A percentile compares a stretch with the other conserved stretches of the same genome.
Conservation (phyloP, 257 asterid genomes). For the Nicotiana tabacum region DNA sequence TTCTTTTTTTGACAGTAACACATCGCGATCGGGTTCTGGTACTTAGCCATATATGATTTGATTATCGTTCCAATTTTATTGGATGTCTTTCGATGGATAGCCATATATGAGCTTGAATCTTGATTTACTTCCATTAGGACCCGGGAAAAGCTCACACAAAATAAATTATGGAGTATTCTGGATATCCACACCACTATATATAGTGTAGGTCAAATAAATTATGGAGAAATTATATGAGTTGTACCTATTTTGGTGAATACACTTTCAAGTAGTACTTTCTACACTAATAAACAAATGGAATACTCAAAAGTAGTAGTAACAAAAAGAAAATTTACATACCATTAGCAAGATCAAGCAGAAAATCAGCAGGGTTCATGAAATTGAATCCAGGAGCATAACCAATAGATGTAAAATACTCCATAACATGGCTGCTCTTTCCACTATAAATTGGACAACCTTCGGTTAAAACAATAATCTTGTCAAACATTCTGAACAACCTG, state of each 20-base stretch:
- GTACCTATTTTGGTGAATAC: no score
- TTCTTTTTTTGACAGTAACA: neutral
- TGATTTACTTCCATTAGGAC: neutral
- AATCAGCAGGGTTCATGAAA: slow-evolving; percentile 76
- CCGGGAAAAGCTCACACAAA: neutral
- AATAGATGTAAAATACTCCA: slow-evolving; percentile 61
- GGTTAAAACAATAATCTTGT: slow-evolving; percentile 59
- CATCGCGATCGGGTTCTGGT: neutral
- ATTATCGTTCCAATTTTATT: no score
- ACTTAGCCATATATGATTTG: no score
- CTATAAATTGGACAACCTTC: slow-evolving; percentile 66
- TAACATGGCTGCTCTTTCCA: slow-evolving; percentile 39
- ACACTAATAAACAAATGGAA: neutral
- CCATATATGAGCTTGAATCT: neutral
- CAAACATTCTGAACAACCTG: slow-evolving; percentile 69
- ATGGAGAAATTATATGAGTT: no score
- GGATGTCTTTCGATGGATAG: neutral
- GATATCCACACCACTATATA: no score
- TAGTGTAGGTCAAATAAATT: no score
- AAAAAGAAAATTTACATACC: slow-evolving; percentile 38
- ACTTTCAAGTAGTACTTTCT: neutral
- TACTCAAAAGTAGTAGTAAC: neutral
- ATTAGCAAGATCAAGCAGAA: slow-evolving; percentile 85
- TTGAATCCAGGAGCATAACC: slow-evolving; percentile 59
- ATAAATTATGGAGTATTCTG: neutral